These are phyloP conservation scores for Solanum medicagineum DNA, from an alignment of 257 asterid species.

Conservation along the genomic window DNA sequence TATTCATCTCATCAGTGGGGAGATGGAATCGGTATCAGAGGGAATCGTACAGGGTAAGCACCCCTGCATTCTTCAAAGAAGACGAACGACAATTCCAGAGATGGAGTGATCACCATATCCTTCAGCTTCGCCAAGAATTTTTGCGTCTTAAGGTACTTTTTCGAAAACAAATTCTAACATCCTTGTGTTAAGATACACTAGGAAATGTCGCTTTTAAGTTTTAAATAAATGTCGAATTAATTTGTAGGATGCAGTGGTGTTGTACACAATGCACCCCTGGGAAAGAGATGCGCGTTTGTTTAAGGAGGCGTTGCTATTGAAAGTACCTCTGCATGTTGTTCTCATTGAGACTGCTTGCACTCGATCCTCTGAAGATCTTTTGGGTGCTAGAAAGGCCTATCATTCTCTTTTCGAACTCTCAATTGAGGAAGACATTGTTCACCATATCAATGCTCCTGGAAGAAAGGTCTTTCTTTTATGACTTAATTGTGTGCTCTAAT, in stretches of 20 bases:
- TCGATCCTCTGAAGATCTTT: slow-evolving; percentile 52
- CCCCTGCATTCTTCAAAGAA: slow-evolving; percentile 42
- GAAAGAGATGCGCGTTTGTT: slow-evolving; percentile 77
- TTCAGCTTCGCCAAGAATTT: slow-evolving; percentile 69
- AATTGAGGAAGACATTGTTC: slow-evolving; percentile 68
- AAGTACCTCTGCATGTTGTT: slow-evolving; percentile 26
- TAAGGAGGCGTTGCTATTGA: slow-evolving; percentile 35
- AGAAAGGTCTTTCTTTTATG: slow-evolving; percentile 26
- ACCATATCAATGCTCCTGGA: slow-evolving; percentile 25
- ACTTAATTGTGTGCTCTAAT: background rate
- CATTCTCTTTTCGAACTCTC: slow-evolving; percentile 76
- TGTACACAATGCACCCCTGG: slow-evolving; percentile 90
- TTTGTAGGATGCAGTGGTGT: slow-evolving; percentile 59
- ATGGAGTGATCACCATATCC: slow-evolving; percentile 55
- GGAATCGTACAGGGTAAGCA: slow-evolving; percentile 44
- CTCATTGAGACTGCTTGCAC: slow-evolving; percentile 63
- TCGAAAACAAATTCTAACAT: background rate
- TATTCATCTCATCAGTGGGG: slow-evolving; percentile 46
- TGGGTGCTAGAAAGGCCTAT: slow-evolving; percentile 79
- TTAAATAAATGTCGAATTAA: background rate
- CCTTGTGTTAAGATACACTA: background rate
- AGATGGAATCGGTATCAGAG: slow-evolving; percentile 55
- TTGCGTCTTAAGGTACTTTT: slow-evolving; percentile 63
- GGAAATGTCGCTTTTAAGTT: background rate
- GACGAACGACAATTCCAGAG: slow-evolving; percentile 74